Base-by-base conservation (phyloP, 78 protist genomes). In the Acrasis kona region DNA sequence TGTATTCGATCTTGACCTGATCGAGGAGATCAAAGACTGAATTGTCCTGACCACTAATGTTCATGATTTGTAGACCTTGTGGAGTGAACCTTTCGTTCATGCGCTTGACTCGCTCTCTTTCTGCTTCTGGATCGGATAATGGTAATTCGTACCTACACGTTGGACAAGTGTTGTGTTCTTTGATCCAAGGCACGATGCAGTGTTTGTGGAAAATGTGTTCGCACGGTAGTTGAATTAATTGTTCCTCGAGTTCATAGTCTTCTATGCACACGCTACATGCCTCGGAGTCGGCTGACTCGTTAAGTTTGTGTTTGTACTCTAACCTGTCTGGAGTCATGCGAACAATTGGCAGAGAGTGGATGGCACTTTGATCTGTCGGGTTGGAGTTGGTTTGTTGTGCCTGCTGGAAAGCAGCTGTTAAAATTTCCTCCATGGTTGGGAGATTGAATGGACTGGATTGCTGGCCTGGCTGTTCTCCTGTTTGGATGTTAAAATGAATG, bases 101-200 rank as follows among this genome's bases (percentile, higher is more conserved):
- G n/a, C n/a, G n/a, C n/a, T n/a, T n/a, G n/a, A n/a, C n/a, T n/a
- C n/a, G n/a, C n/a, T 41, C 10, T 9, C 10, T 41, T 41, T 77
- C 78, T 36, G 61, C 42, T 5, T 77, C 80, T 31, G 72, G 72
- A 7, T 74, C 83, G 10, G 74, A 80, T 10, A 82, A 77, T 7
- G 84, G 84, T 3, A 81, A 72, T 61, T 81, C 85, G 67, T 41
- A 29, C 36, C 87, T 66, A 38, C 87, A 83, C 42, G 31, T 65
- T 35, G 87, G 87, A 34, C 87, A 83, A 5, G 87, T 64, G 71
- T 83, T 83, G 35, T 72, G 40, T 37, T 39, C 70, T 35, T 83
- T 75, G 27, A 83, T 42, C 87, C 87, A 83, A 5, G 85, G 87
- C 65, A 68, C 79, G 5, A 83, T 4, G 61, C 87, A 83, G 5